Percentiles rank a stretch among this genome's conserved stretches.
phyloP scores from a whole-genome alignment of 345 rosid genomes.

The Salix koriyanagi region DNA sequence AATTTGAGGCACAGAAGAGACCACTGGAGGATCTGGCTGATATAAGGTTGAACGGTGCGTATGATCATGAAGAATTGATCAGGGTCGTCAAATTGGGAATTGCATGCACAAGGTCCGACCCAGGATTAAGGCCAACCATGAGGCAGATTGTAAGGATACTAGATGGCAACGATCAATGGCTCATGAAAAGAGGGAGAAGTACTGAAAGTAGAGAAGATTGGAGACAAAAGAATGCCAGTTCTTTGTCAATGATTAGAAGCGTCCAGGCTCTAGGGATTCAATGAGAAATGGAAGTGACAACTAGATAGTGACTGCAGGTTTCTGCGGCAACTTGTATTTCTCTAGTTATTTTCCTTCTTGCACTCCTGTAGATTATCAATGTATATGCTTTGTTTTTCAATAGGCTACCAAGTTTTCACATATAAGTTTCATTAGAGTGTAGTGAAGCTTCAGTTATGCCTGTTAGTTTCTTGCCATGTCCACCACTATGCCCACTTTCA shows the following conservation, averaged over 20 bases:
- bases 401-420: slow-evolving; percentile 8
- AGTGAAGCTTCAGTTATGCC: not conserved
- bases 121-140: slow-evolving; percentile 63
- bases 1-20: slow-evolving; percentile 45
- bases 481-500: not conserved
- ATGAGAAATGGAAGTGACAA: slow-evolving; percentile 22
- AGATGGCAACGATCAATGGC: slow-evolving; percentile 62
- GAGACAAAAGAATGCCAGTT: slow-evolving; percentile 49
- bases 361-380: slow-evolving; percentile 11
- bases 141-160: slow-evolving; percentile 82
- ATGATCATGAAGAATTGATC: slow-evolving; percentile 43
- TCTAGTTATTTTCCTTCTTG: slow-evolving; percentile 5
- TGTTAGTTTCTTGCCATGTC: not conserved
- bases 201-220: slow-evolving; percentile 62
- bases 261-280: slow-evolving; percentile 88
- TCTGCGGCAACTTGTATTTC: not conserved
- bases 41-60: slow-evolving; percentile 41
- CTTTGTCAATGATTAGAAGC: slow-evolving; percentile 61
- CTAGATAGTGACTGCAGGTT: slow-evolving; percentile 1
- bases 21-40: slow-evolving; percentile 57
- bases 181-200: slow-evolving; percentile 30
- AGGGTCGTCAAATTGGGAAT: slow-evolving; percentile 64
- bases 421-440: slow-evolving; percentile 6
- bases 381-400: slow-evolving; percentile 15
- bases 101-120: slow-evolving; percentile 74